Percentiles rank a stretch among this genome's conserved stretches.
These are phyloP conservation scores for Balakata baccata DNA, from an alignment of 345 rosid species.

Conservation along the genomic window DNA sequence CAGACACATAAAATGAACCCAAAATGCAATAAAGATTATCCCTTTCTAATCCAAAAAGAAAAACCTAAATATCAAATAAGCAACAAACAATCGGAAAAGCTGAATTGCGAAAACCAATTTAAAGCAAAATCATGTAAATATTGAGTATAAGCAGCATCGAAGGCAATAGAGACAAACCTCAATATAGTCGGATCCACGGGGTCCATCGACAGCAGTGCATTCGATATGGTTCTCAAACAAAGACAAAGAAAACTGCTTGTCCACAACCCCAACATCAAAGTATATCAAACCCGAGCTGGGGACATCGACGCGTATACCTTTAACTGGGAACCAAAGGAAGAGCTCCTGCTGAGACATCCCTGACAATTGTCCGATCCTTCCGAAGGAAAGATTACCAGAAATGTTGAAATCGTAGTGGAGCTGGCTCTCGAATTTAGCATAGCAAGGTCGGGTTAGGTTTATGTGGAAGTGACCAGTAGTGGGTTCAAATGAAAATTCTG, in stretches of 20 bases:
- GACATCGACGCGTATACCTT: slow-evolving; percentile 32
- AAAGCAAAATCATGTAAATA: background rate
- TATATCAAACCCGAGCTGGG: slow-evolving; percentile 30
- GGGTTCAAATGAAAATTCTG: slow-evolving; percentile 22
- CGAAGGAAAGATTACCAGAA: slow-evolving; percentile 21
- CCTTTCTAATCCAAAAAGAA: background rate
- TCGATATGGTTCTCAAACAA: slow-evolving; percentile 27
- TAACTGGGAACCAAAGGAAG: slow-evolving; percentile 34
- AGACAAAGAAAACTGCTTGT: slow-evolving; percentile 31
- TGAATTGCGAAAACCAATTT: background rate
- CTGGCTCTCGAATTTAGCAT: slow-evolving; percentile 31
- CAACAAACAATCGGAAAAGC: background rate
- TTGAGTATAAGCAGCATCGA: background rate
- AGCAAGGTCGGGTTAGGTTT: slow-evolving; percentile 27
- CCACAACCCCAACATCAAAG: slow-evolving; percentile 31
- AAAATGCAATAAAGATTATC: background rate
- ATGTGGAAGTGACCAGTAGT: slow-evolving; percentile 21
- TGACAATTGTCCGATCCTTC: slow-evolving; percentile 19
- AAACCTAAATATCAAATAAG: background rate
- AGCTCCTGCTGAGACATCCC: slow-evolving; percentile 36
- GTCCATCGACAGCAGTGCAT: slow-evolving; percentile 12
- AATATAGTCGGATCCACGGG: background rate
- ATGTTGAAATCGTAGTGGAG: slow-evolving; percentile 32
- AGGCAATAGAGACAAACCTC: background rate
- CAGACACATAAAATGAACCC: background rate